These are phyloP conservation scores for Dacryopinax spathularia DNA, from an alignment of 768 basidiomycete species.

Conservation along the genomic window DNA sequence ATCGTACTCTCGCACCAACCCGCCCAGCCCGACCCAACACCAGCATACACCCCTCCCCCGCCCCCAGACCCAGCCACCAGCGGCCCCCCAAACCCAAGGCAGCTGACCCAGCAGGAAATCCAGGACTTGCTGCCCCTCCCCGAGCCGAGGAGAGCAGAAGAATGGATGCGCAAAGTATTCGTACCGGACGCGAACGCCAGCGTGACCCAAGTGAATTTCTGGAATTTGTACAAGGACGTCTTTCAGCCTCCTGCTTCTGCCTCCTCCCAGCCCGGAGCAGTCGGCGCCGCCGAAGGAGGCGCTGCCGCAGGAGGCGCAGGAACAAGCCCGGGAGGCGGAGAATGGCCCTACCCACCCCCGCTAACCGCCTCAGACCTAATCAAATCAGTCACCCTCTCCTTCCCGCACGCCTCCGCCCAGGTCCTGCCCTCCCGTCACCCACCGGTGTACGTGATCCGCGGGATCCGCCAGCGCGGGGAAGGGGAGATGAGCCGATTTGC, in stretches of 20 bases:
- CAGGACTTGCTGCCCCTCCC: conserved; percentile 40
- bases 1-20: conserved; percentile 57
- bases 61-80: not conserved
- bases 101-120: conserved; percentile 57
- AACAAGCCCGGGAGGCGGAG: conserved; percentile 13
- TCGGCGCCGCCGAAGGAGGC: conserved; percentile 6
- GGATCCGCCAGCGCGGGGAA: conserved; percentile 52
- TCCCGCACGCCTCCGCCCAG: conserved; percentile 76
- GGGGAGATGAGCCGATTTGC: conserved; percentile 36
- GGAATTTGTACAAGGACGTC: conserved; percentile 80
- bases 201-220: conserved; percentile 87
- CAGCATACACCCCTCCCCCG: conserved; percentile 29
- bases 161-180: conserved; percentile 91
- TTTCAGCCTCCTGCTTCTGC: conserved; percentile 46
- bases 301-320: not conserved
- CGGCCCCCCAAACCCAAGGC: not conserved
- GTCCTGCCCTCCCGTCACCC: conserved; percentile 51
- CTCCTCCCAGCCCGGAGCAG: not conserved
- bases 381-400: conserved; percentile 76
- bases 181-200: conserved; percentile 59
- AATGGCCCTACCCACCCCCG: conserved; percentile 33
- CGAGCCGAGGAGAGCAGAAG: conserved; percentile 70
- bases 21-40: conserved; percentile 52
- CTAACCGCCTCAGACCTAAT: conserved; percentile 87
- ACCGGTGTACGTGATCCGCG: conserved; percentile 75